Evolutionary conservation across 768 basidiomycete species (phyloP), one percentile per base, ranked within the genome.

Genomic region (Solioccasus polychromus): DNA sequence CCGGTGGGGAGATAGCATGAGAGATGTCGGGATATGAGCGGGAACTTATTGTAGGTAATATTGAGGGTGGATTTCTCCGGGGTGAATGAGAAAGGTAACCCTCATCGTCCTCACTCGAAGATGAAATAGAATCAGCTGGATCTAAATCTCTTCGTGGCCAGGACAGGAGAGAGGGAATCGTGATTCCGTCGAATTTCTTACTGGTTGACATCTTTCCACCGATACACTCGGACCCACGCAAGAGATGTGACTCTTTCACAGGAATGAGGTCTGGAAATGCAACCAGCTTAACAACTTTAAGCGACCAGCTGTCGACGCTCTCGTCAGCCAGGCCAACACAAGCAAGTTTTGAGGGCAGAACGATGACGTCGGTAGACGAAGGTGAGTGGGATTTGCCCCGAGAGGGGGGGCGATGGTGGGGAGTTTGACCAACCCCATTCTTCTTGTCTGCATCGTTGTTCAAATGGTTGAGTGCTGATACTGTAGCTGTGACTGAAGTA

Each of bases 251-350:
- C n/a, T 42, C 41, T 35, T 52, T 59, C 1, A 52, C 39, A n/a
- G 74, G 71, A 24, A 85, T 81, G 42, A 88, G 73, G 48, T 88
- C 85, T 0, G 85, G 84, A 61, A 80, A 88, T 6, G 86, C 85
- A 30, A 90, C 73, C 12, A 88, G 73, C 66, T 88, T 87, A 49
- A 90, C 71, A 34, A 90, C 77, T 69, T 90, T 89, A 50, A 84
- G 73, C 19, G 77, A 76, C 88, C 88, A 90, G 39, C 77, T 74
- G 46, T 87, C 82, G 26, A 80, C 76, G 37, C 72, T 70, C 50
- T 83, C 82, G 55, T 85, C 81, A 31, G 79, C 78, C 22, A 89
- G 70, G 2, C 88, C 88, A 26, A 90, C 84, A 55, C 85, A 89
- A 8, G 84, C 79, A 25, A 90, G 74, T 55, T 87, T 85, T 24